Evolutionary conservation across 2,329 filamentous ascomycete species (phyloP).

Genomic region (Decorospora gaudefroyi): DNA sequence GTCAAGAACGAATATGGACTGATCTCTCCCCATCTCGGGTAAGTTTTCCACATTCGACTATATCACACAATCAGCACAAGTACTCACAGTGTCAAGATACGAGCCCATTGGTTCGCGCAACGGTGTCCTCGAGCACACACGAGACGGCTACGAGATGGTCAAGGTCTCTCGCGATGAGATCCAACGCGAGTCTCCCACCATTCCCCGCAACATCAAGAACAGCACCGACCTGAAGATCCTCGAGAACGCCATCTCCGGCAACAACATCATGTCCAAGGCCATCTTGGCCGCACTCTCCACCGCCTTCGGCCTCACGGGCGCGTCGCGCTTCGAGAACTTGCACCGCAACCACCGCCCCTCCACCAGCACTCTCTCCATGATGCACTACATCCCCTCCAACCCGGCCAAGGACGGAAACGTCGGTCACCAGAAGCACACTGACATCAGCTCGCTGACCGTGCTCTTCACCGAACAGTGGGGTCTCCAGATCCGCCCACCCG

Average conservation of each 20-base stretch:
- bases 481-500: conserved; percentile 60
- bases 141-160: conserved; percentile 43
- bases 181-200: conserved; percentile 32
- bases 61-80: neutral
- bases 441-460: conserved; percentile 39
- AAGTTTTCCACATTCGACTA: conserved; percentile 30
- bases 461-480: conserved; percentile 61
- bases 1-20: conserved; percentile 62
- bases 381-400: conserved; percentile 41
- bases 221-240: conserved; percentile 30
- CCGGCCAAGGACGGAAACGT: conserved; percentile 27
- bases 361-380: conserved; percentile 40
- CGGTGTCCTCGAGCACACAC: conserved; percentile 37
- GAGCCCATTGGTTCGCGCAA: conserved; percentile 39
- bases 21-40: conserved; percentile 59
- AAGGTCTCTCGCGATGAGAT: conserved; percentile 44
- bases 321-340: conserved; percentile 37
- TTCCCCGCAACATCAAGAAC: conserved; percentile 37
- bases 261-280: conserved; percentile 42
- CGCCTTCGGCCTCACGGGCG: conserved; percentile 32
- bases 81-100: conserved; percentile 5
- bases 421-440: conserved; percentile 43
- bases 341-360: conserved; percentile 42
- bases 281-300: conserved; percentile 55
- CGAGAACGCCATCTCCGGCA: conserved; percentile 37